Evolutionary conservation across 73 alveolate genomes (phyloP).

Genomic region (Paramecium caudatum): DNA sequence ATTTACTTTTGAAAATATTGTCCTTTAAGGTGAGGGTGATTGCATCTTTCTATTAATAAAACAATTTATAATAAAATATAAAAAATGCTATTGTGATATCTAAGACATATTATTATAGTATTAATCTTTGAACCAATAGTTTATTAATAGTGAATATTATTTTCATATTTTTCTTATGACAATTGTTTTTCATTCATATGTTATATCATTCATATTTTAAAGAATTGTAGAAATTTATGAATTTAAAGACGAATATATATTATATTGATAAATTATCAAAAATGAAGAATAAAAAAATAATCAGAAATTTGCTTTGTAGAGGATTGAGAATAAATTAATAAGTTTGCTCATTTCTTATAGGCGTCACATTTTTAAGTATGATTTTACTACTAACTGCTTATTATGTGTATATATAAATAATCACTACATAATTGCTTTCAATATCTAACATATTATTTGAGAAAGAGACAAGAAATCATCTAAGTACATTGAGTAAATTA

Average conservation of each 20-base stretch:
- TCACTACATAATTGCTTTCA: not conserved
- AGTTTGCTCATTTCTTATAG: not conserved
- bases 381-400: not conserved
- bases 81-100: too few relatives aligned
- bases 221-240: too few relatives aligned
- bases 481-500: not conserved
- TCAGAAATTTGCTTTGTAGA: slow-evolving; percentile 18
- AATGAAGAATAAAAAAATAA: not conserved
- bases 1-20: not conserved
- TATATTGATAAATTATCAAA: too few relatives aligned
- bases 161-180: too few relatives aligned
- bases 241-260: too few relatives aligned
- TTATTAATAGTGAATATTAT: too few relatives aligned
- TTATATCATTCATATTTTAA: too few relatives aligned
- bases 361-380: not conserved
- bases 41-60: too few relatives aligned
- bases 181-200: too few relatives aligned
- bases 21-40: slow-evolving; percentile 31
- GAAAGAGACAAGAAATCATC: not conserved
- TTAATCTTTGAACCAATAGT: too few relatives aligned
- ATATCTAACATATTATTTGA: not conserved
- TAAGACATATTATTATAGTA: too few relatives aligned
- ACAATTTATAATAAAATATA: too few relatives aligned
- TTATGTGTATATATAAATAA: not conserved
- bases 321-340: not conserved